Evolutionary conservation across 352 stramenopile species (phyloP).

Genomic region (Phytophthora syringae): DNA sequence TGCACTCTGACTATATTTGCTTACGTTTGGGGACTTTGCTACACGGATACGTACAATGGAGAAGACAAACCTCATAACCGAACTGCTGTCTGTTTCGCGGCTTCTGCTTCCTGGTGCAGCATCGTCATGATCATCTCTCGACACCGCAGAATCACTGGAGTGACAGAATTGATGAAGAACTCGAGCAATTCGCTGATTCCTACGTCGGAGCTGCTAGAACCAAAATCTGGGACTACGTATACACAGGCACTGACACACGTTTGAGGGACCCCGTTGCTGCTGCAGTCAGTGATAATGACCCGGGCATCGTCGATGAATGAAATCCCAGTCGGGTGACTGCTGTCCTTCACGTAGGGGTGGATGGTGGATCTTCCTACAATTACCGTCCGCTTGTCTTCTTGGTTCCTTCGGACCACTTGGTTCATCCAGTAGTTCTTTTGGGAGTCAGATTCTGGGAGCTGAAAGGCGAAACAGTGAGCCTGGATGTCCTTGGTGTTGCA

Average conservation of each 20-base stretch:
- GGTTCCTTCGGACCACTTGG: slow-evolving; percentile 28
- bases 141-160: slow-evolving; percentile 23
- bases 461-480: slow-evolving; percentile 30
- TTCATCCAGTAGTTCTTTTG: slow-evolving; percentile 32
- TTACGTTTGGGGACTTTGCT: background rate
- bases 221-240: slow-evolving; percentile 38
- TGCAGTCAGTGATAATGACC: slow-evolving; percentile 23
- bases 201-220: slow-evolving; percentile 20
- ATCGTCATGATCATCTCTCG: slow-evolving; percentile 31
- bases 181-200: slow-evolving; percentile 35
- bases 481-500: slow-evolving; percentile 34
- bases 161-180: slow-evolving; percentile 31
- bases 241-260: slow-evolving; percentile 27
- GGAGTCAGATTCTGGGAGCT: slow-evolving; percentile 17
- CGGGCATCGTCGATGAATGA: slow-evolving; percentile 32
- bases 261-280: slow-evolving; percentile 15
- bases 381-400: slow-evolving; percentile 24
- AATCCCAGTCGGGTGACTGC: slow-evolving; percentile 27
- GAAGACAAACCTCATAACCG: slow-evolving; percentile 13
- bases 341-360: slow-evolving; percentile 36
- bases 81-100: slow-evolving; percentile 26
- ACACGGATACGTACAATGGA: background rate
- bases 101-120: slow-evolving; percentile 23
- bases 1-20: background rate
- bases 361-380: slow-evolving; percentile 33